Base-by-base conservation (phyloP, 1,284 basidiomycete species). In the Cutaneotrichosporon sp. region DNA sequence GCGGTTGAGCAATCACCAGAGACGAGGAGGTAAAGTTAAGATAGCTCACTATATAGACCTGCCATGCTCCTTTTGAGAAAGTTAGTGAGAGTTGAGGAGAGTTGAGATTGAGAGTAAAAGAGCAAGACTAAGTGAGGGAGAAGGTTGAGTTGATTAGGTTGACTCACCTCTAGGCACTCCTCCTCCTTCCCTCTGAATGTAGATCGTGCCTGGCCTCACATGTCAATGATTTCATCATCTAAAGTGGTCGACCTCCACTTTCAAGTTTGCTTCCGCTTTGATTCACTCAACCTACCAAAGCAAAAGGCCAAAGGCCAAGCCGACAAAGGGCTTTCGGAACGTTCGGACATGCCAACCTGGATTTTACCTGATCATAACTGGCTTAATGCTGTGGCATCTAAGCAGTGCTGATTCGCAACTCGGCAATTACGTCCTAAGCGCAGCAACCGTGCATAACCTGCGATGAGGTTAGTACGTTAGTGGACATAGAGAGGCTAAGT, bases 11-110 rank as follows among this genome's bases (percentile, higher is more conserved):
- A 5, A 22, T 18, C 7, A 26, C 34, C 2, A 32, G 13, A 5
- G 16, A 30, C 7, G 18, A 31, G 5, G 31, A 32, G 51, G 16
- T 30, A 18, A 5, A 13, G 18, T 18, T 34, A 31, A 21, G 36
- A 30, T 6, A 16, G 62, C 72, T 66, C 51, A 76, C 75, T 67
- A 42, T 73, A 74, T 21, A 75, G 68, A 1, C 77, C 76, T 5
- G 76, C 73, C 76, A 77, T 75, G n/a, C 22, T 56, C 8, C 2
- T n/a, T n/a, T 56, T 11, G 53, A 18, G 8, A 9, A 18, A 31
- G 18, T 4, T 5, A 13, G 34, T 9, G 34, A 13, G 31, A n/a
- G 30, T 22, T 42, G 18, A 31, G 53, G 26, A 21, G 30, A 36
- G 26, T 18, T 16, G 16, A 22, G 46, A 47, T 2, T 47, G 18